Conservation (phyloP, 2,329 filamentous ascomycete genomes). For the Xylaria hypoxylon region DNA sequence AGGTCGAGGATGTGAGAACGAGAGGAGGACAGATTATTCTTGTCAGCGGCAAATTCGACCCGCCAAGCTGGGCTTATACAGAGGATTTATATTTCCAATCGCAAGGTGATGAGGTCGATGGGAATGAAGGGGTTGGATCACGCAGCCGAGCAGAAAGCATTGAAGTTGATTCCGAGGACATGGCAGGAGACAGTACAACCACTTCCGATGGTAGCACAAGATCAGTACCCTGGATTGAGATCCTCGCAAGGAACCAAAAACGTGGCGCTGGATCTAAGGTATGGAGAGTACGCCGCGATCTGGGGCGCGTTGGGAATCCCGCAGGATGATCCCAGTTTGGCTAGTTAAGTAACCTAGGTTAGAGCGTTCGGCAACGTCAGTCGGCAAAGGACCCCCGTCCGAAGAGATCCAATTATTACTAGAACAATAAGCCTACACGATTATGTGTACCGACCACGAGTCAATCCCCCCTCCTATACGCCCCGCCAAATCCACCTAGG, state of each 20-base stretch:
- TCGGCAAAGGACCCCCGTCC: slow-evolving; percentile 17
- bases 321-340: slow-evolving; percentile 23
- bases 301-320: slow-evolving; percentile 55
- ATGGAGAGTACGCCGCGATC: slow-evolving; percentile 73
- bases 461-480: slow-evolving; percentile 11
- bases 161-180: slow-evolving; percentile 52
- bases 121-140: slow-evolving; percentile 39
- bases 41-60: slow-evolving; percentile 75
- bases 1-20: slow-evolving; percentile 56
- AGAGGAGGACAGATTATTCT: slow-evolving; percentile 67
- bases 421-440: slow-evolving; percentile 14
- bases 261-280: slow-evolving; percentile 69
- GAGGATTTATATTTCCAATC: slow-evolving; percentile 66
- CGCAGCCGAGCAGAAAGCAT: slow-evolving; percentile 48
- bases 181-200: slow-evolving; percentile 43
- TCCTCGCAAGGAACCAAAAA: slow-evolving; percentile 65
- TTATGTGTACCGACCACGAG: background rate
- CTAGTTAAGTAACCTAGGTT: slow-evolving; percentile 7
- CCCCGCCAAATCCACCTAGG: slow-evolving; percentile 31
- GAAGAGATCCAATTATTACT: slow-evolving; percentile 16
- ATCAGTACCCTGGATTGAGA: slow-evolving; percentile 69
- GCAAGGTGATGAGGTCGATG: slow-evolving; percentile 40
- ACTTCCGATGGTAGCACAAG: slow-evolving; percentile 31
- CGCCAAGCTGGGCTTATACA: slow-evolving; percentile 76
- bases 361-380: slow-evolving; percentile 22